Percentiles rank a stretch among this genome's conserved stretches.
These are phyloP conservation scores for Seiridium unicorne DNA, from an alignment of 2,329 filamentous ascomycete species.

Conservation along the genomic window DNA sequence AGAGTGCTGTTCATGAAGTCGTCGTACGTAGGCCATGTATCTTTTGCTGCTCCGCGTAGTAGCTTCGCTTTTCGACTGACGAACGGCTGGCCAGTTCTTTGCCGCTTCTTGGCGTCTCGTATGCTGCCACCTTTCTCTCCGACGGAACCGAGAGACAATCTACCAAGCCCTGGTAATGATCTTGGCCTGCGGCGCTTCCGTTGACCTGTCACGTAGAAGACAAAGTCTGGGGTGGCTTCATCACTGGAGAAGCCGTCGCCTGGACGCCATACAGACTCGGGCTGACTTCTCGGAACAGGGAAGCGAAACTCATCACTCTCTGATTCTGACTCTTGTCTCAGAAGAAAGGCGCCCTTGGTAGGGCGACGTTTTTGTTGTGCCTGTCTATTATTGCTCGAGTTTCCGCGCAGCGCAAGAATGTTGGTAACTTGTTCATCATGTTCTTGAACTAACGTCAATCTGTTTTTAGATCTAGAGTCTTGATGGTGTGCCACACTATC, in stretches of 20 bases:
- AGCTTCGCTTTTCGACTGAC: not conserved
- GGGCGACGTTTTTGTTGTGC: not conserved
- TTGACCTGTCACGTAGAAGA: slow-evolving; percentile 17
- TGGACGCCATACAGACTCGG: slow-evolving; percentile 18
- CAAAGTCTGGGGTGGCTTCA: slow-evolving; percentile 20
- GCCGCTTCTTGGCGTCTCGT: slow-evolving; percentile 3
- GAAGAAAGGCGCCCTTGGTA: not conserved
- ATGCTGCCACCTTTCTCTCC: slow-evolving; percentile 2
- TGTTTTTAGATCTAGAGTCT: not conserved
- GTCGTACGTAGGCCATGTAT: slow-evolving; percentile 25
- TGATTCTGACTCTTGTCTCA: not conserved
- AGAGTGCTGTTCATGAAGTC: slow-evolving; percentile 20
- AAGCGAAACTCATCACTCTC: slow-evolving; percentile 16
- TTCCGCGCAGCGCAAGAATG: not conserved
- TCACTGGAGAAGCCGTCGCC: slow-evolving; percentile 29
- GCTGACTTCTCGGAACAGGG: slow-evolving; percentile 19
- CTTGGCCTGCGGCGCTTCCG: slow-evolving; percentile 19
- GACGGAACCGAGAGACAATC: not conserved
- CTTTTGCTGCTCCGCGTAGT: slow-evolving; percentile 12
- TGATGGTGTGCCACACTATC: not conserved
- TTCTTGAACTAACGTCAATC: not conserved
- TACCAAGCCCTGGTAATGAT: slow-evolving; percentile 18
- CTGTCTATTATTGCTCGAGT: not conserved
- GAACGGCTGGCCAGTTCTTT: not conserved
- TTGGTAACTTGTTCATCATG: not conserved